Conservation (phyloP, 176 grass and related monocot species). For the Calamus simplicifolius region DNA sequence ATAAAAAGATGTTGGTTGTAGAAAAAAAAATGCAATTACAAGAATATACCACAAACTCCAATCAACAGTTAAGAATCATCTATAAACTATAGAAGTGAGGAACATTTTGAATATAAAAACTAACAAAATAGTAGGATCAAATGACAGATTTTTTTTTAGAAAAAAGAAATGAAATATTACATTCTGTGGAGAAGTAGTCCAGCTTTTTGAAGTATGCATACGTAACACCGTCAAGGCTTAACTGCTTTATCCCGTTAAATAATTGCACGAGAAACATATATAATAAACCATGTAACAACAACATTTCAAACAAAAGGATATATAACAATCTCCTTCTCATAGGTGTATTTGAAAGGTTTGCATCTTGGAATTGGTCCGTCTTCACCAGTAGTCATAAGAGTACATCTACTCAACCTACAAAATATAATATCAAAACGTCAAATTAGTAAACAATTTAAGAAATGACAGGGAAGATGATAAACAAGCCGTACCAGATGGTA, state of each 20-base stretch:
- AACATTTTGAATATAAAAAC: too few relatives aligned
- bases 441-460: too few relatives aligned
- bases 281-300: constrained; percentile 5
- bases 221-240: constrained; percentile 62
- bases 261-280: constrained; percentile 11
- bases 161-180: constrained; percentile 31
- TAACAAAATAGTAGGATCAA: too few relatives aligned
- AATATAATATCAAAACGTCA: neutral
- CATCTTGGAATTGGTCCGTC: constrained; percentile 98
- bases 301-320: constrained; percentile 58
- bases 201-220: constrained; percentile 98
- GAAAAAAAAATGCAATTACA: too few relatives aligned
- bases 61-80: too few relatives aligned
- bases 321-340: constrained; percentile 99
- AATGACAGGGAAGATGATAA: too few relatives aligned
- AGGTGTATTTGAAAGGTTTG: constrained; percentile 98
- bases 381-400: constrained; percentile 91
- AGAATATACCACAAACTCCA: too few relatives aligned
- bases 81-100: too few relatives aligned
- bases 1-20: too few relatives aligned
- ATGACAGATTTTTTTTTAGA: neutral
- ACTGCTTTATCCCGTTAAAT: constrained; percentile 2
- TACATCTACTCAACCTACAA: constrained; percentile 95
- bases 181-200: constrained; percentile 98
- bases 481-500: too few relatives aligned